phyloP scores from a whole-genome alignment of 192 early-diverging fungal species.

The Coemansia sp. region DNA sequence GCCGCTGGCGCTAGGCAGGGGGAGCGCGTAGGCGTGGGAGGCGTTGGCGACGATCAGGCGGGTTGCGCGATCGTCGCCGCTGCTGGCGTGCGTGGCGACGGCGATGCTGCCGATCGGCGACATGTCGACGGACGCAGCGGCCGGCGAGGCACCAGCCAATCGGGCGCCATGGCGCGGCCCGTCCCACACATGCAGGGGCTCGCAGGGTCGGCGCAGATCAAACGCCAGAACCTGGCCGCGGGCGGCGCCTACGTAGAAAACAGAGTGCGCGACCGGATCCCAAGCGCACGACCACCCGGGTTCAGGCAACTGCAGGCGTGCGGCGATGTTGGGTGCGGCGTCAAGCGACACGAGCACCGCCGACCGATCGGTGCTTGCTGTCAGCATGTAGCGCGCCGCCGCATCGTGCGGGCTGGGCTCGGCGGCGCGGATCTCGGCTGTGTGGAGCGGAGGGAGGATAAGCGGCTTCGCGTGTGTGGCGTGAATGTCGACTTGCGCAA shows the following conservation, averaged over 20 bases:
- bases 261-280: conserved; percentile 13
- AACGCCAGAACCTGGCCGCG: conserved; percentile 26
- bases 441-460: conserved; percentile 25
- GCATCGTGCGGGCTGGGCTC: conserved; percentile 25
- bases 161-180: conserved; percentile 13
- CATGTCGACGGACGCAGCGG: neutral
- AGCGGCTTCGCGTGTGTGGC: neutral
- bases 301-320: conserved; percentile 6
- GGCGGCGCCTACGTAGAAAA: conserved; percentile 31
- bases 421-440: conserved; percentile 35
- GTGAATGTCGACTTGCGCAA: conserved; percentile 28
- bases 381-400: conserved; percentile 35
- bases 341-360: conserved; percentile 28
- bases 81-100: neutral
- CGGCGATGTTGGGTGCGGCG: conserved; percentile 13
- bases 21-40: conserved; percentile 25
- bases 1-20: neutral
- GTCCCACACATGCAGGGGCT: conserved; percentile 21
- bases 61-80: neutral
- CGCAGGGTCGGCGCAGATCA: conserved; percentile 17
- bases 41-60: conserved; percentile 40
- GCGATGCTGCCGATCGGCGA: conserved; percentile 40
- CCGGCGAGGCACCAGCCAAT: neutral
- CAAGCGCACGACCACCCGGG: conserved; percentile 49
- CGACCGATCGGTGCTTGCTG: conserved; percentile 44